These are phyloP conservation scores for Stephanodiscus minutulus DNA, from an alignment of 108 stramenopile genomes.

Conservation along the genomic window DNA sequence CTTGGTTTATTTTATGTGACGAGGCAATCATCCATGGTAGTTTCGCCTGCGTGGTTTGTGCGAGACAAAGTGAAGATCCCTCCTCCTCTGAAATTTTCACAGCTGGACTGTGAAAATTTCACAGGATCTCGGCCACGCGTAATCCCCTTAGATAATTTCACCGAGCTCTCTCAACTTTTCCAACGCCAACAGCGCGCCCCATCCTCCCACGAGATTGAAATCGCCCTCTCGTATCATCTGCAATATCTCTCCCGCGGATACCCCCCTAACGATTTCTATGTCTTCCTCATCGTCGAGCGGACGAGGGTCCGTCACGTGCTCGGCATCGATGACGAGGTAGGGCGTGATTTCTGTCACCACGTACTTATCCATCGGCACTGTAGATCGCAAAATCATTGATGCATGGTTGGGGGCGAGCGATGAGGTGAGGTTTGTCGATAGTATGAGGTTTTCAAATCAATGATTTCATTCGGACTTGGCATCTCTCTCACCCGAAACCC, in stretches of 20 bases:
- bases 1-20: no score
- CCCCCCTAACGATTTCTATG: constrained; percentile 72
- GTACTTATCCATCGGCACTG: constrained; percentile 84
- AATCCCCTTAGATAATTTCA: constrained; percentile 33
- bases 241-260: constrained; percentile 64
- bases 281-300: constrained; percentile 84
- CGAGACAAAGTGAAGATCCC: no score
- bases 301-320: constrained; percentile 62
- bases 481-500: constrained; percentile 33
- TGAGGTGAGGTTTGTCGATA: not conserved
- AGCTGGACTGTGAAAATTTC: not conserved
- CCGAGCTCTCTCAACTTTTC: constrained; percentile 77
- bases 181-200: constrained; percentile 70
- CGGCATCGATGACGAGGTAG: constrained; percentile 76
- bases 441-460: not conserved
- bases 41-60: not conserved
- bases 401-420: not conserved
- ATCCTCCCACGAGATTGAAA: constrained; percentile 82
- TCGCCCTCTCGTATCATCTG: constrained; percentile 66
- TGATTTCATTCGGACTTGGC: not conserved
- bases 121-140: not conserved
- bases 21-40: not conserved
- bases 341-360: constrained; percentile 62
- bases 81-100: not conserved
- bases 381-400: not conserved